A percentile compares a stretch with the other conserved stretches of the same genome.
These are phyloP conservation scores for Hypericum perforatum DNA, from an alignment of 345 rosid genomes.

Conservation along the genomic window DNA sequence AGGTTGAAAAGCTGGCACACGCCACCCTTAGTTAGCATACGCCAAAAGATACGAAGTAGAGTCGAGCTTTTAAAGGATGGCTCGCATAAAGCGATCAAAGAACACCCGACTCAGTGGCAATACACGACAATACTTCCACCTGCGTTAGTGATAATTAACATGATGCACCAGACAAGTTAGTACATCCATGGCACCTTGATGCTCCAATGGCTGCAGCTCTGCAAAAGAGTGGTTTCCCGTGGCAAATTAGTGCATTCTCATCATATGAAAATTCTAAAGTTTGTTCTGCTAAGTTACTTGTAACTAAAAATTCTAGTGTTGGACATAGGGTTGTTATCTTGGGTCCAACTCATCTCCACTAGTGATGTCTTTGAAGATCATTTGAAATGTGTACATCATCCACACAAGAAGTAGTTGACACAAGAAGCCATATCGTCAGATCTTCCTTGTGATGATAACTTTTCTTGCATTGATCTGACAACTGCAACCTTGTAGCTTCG, in stretches of 20 bases:
- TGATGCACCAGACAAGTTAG: background rate
- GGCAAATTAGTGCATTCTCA: conserved; percentile 2
- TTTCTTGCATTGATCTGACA: conserved; percentile 29
- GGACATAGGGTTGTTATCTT: conserved; percentile 30
- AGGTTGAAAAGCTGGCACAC: no score
- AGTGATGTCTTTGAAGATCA: conserved; percentile 26
- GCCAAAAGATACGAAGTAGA: no score
- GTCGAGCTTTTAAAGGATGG: no score
- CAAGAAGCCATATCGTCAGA: conserved; percentile 62
- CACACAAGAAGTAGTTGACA: conserved; percentile 34
- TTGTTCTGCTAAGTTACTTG: background rate
- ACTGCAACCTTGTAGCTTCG: conserved; percentile 38
- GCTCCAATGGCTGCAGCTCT: conserved; percentile 49
- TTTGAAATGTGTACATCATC: conserved; percentile 23
- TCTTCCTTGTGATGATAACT: conserved; percentile 42
- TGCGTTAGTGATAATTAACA: conserved; percentile 18
- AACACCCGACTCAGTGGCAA: conserved; percentile 46
- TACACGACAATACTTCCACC: conserved; percentile 56
- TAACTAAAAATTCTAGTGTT: background rate
- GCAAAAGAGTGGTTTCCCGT: conserved; percentile 22
- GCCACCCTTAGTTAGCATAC: no score
- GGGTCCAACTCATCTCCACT: conserved; percentile 65
- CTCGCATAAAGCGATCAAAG: no score
- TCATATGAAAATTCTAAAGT: background rate
- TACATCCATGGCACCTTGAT: conserved; percentile 43